Conservation (phyloP, 345 rosid species). For the Citrus cavaleriei region DNA sequence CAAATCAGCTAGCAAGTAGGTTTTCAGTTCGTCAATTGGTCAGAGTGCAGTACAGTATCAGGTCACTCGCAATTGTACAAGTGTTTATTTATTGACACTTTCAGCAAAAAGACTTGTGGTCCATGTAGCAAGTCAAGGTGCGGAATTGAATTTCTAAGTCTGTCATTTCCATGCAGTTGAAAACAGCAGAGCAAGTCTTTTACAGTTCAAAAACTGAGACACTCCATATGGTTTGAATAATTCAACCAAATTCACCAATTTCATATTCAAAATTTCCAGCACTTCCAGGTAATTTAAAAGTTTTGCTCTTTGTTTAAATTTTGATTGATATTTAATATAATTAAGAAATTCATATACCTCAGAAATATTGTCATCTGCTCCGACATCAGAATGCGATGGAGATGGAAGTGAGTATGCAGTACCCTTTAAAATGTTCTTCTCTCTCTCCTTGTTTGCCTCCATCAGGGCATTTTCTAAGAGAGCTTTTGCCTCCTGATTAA, state of each 20-base stretch:
- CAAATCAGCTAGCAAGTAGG: background rate
- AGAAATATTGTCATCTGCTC: constrained; percentile 66
- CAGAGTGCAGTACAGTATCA: background rate
- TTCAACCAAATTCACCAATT: background rate
- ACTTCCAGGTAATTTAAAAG: background rate
- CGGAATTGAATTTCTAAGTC: background rate
- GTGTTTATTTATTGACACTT: background rate
- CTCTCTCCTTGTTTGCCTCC: constrained; percentile 88
- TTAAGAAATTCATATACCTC: constrained; percentile 49
- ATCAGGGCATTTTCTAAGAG: constrained; percentile 78
- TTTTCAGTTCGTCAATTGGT: background rate
- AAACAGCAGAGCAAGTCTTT: background rate
- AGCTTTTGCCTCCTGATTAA: constrained; percentile 75
- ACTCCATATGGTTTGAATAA: background rate
- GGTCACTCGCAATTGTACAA: background rate
- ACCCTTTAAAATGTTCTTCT: constrained; percentile 76
- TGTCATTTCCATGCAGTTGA: background rate
- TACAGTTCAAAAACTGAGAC: background rate
- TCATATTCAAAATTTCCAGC: background rate
- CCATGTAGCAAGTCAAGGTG: background rate
- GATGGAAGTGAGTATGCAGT: constrained; percentile 54
- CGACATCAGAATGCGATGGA: constrained; percentile 61
- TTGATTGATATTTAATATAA: background rate
- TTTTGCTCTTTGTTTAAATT: background rate
- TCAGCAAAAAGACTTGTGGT: background rate